Conservation (phyloP, 1,284 basidiomycete species). For the Phylloboletellus chloephorus region DNA sequence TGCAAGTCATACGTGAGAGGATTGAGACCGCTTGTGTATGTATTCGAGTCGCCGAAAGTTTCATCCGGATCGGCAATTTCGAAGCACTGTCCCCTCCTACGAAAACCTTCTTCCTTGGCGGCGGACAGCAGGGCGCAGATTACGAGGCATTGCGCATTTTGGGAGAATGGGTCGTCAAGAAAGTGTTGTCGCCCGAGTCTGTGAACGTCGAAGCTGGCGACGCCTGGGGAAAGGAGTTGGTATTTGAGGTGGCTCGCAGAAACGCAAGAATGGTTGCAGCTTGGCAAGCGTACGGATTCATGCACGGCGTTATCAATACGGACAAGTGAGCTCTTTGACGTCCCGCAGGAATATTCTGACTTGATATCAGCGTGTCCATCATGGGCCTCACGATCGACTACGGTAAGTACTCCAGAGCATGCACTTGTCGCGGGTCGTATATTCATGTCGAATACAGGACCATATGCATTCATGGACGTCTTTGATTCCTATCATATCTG, state of each 20-base stretch:
- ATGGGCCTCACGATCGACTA: conserved; percentile 93
- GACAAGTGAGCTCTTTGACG: conserved; percentile 64
- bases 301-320: conserved; percentile 95
- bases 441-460: conserved; percentile 41
- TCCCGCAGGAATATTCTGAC: conserved; percentile 9
- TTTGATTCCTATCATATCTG: conserved; percentile 85
- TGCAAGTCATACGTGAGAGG: conserved; percentile 78
- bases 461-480: conserved; percentile 94
- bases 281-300: conserved; percentile 94
- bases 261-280: conserved; percentile 89
- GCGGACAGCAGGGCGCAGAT: conserved; percentile 69
- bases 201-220: conserved; percentile 41
- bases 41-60: conserved; percentile 83
- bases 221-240: conserved; percentile 64
- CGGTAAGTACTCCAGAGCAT: conserved; percentile 37
- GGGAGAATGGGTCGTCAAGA: conserved; percentile 65
- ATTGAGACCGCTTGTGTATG: conserved; percentile 76
- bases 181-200: conserved; percentile 49
- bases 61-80: conserved; percentile 90
- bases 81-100: conserved; percentile 78
- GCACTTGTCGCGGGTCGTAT: not conserved
- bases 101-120: conserved; percentile 64
- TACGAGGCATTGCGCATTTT: conserved; percentile 70
- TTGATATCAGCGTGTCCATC: conserved; percentile 62
- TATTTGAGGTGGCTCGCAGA: conserved; percentile 72